Conservation (phyloP, 2,329 filamentous ascomycete species). For the Fusarium sp. region DNA sequence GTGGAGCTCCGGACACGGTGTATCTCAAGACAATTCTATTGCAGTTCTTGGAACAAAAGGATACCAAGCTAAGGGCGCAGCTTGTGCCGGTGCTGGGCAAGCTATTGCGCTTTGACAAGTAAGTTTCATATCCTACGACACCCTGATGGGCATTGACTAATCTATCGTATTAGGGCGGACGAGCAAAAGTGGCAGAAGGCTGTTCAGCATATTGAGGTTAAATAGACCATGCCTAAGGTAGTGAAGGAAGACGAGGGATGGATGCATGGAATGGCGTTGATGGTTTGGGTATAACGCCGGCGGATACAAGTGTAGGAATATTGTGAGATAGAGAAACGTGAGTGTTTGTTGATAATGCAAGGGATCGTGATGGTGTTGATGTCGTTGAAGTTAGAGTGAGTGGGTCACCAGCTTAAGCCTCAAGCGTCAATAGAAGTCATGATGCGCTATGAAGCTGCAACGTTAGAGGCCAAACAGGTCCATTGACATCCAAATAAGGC, state of each 20-base stretch:
- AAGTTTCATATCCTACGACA: conserved; percentile 51
- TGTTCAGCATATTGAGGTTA: conserved; percentile 65
- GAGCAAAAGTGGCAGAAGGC: conserved; percentile 89
- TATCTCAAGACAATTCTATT: conserved; percentile 86
- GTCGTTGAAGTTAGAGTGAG: conserved; percentile 3
- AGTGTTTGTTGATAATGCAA: not conserved
- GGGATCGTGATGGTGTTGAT: conserved; percentile 7
- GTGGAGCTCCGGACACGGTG: conserved; percentile 59
- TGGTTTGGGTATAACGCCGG: conserved; percentile 20
- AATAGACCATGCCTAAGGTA: conserved; percentile 36
- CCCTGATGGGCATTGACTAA: not conserved
- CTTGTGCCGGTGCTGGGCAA: conserved; percentile 82
- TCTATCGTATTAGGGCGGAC: conserved; percentile 61
- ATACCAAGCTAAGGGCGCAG: conserved; percentile 79
- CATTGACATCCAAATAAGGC: not conserved
- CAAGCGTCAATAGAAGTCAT: conserved; percentile 19
- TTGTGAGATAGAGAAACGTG: conserved; percentile 9
- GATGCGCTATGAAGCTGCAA: not conserved
- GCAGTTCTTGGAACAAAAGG: conserved; percentile 84
- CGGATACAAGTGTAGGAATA: conserved; percentile 33
- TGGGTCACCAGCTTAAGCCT: conserved; percentile 7
- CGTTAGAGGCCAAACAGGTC: not conserved
- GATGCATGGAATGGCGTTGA: conserved; percentile 28
- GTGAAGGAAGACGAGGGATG: not conserved
- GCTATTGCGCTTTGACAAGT: conserved; percentile 82